Conservation (phyloP, 1,284 basidiomycete species). For the Apiotrichum mycotoxinovorans region DNA sequence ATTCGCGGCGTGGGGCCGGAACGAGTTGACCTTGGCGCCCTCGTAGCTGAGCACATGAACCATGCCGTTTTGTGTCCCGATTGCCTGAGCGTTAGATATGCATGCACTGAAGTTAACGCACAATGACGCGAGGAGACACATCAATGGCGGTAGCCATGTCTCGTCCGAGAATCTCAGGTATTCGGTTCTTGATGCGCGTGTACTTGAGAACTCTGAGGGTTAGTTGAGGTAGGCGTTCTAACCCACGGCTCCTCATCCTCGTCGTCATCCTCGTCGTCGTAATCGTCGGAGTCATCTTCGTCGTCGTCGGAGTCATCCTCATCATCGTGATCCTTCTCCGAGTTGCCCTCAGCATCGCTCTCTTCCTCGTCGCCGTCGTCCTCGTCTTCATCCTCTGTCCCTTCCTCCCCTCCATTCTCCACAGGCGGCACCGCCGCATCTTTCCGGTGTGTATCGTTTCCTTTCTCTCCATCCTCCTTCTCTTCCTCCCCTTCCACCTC, state of each 20-base stretch:
- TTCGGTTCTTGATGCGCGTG: slow-evolving; percentile 68
- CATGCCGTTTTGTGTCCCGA: slow-evolving; percentile 89
- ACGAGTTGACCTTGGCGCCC: slow-evolving; percentile 82
- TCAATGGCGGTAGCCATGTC: slow-evolving; percentile 81
- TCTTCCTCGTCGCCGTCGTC: slow-evolving; percentile 12
- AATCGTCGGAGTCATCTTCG: slow-evolving; percentile 14
- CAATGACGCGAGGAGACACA: slow-evolving; percentile 71
- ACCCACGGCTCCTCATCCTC: slow-evolving; percentile 49
- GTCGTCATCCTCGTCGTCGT: slow-evolving; percentile 35
- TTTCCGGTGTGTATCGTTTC: slow-evolving; percentile 16
- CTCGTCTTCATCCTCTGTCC: slow-evolving; percentile 58
- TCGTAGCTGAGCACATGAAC: slow-evolving; percentile 78
- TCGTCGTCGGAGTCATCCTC: slow-evolving; percentile 11
- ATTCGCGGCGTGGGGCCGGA: slow-evolving; percentile 86
- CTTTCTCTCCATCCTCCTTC: slow-evolving; percentile 57
- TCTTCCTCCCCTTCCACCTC: slow-evolving; percentile 6
- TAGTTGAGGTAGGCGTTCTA: not conserved
- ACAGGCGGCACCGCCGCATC: slow-evolving; percentile 51
- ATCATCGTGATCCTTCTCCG: slow-evolving; percentile 10
- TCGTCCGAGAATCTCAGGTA: slow-evolving; percentile 77
- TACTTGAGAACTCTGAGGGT: slow-evolving; percentile 73
- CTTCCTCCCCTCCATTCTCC: slow-evolving; percentile 35
- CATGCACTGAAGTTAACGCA: slow-evolving; percentile 45
- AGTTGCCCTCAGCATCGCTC: slow-evolving; percentile 15
- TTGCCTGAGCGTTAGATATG: slow-evolving; percentile 55